Evolutionary conservation across 23 red algal genomes (phyloP).

Genomic region (Gracilaria domingensis): DNA sequence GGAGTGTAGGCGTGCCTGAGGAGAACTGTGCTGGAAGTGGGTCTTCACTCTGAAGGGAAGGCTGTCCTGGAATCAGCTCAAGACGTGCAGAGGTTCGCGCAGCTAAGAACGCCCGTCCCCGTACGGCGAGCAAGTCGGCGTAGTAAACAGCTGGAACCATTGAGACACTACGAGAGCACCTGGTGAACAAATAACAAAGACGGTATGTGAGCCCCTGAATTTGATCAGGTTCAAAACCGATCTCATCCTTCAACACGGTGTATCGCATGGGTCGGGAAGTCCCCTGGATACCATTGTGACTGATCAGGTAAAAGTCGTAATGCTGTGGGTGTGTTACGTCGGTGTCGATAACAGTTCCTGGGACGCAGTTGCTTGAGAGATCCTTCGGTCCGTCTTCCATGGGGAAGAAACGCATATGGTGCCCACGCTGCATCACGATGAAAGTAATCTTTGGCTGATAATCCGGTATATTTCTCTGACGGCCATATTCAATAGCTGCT

Average conservation of each 20-base stretch:
- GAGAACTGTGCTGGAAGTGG: slow-evolving; percentile 27
- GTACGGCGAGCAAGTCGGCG: slow-evolving; percentile 55
- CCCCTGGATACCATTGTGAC: slow-evolving; percentile 78
- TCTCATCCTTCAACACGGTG: slow-evolving; percentile 67
- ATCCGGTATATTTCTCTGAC: slow-evolving; percentile 23
- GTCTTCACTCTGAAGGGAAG: slow-evolving; percentile 13
- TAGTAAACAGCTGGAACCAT: slow-evolving; percentile 75
- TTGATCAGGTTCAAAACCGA: slow-evolving; percentile 60
- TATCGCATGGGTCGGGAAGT: slow-evolving; percentile 72
- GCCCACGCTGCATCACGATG: slow-evolving; percentile 77
- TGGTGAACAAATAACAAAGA: slow-evolving; percentile 63
- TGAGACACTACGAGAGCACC: slow-evolving; percentile 54
- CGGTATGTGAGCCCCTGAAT: slow-evolving; percentile 68
- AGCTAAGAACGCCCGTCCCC: slow-evolving; percentile 8
- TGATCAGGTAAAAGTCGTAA: slow-evolving; percentile 76
- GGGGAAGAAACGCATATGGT: slow-evolving; percentile 71
- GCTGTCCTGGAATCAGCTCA: slow-evolving; percentile 33
- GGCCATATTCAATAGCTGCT: slow-evolving; percentile 4
- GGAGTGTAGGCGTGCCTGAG: slow-evolving; percentile 8
- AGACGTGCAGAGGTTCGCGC: slow-evolving; percentile 26
- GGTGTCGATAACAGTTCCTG: slow-evolving; percentile 68
- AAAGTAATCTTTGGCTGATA: slow-evolving; percentile 71
- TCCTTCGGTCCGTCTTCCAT: slow-evolving; percentile 43
- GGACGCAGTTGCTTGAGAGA: slow-evolving; percentile 64
- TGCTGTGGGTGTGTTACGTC: slow-evolving; percentile 55